Base-by-base conservation (phyloP, 306 rosid genomes). In the Rosa multiflora region DNA sequence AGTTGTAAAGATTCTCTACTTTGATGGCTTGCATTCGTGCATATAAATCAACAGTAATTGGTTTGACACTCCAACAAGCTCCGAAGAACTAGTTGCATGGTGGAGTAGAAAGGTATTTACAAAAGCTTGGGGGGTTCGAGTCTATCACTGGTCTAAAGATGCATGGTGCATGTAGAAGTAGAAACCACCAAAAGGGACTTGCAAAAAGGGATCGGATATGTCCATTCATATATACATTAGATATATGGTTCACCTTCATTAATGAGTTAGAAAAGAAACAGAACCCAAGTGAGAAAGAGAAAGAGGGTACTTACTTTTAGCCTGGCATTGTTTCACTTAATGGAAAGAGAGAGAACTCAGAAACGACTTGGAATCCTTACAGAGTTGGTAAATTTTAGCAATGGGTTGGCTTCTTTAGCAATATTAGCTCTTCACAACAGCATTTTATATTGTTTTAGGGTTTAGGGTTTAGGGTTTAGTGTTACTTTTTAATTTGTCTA, bases 401-500 rank as follows among this genome's bases (percentile, higher is more conserved):
- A 81, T 66, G 29, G 23, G 44, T 4, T 26, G 39, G 78, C 53
- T 76, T 81, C 56, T 81, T 81, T 39, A 58, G 6, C 78, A 74
- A 40, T 53, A 15, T 12, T 73, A 32, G 17, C n/a, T 44, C n/a
- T 74, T 17, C 7, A 39, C 23, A 67, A 21, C 21, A 49, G 18
- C 44, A 32, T 48, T 69, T 15, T 55, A 43, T 55, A 21, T 5
- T 32, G 10, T 44, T 64, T 61, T 61, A 79, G 82, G 55, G 44
- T 15, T 32, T 32, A 64, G 44, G 42, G 51, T 18, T 53, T 49
- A 47, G 76, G 47, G 51, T 18, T 53, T 49, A 47, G 76, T 47
- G 70, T 77, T 63, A 70, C 35, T 42, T 68, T 83, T 81, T 61
- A 67, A 77, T 55, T 75, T 82, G 85, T 68, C 56, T 74, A 47